Percentiles rank a stretch among this genome's conserved stretches.
Conservation (phyloP, 2,329 filamentous ascomycete genomes). For the Chrysosporium queenslandicum region DNA sequence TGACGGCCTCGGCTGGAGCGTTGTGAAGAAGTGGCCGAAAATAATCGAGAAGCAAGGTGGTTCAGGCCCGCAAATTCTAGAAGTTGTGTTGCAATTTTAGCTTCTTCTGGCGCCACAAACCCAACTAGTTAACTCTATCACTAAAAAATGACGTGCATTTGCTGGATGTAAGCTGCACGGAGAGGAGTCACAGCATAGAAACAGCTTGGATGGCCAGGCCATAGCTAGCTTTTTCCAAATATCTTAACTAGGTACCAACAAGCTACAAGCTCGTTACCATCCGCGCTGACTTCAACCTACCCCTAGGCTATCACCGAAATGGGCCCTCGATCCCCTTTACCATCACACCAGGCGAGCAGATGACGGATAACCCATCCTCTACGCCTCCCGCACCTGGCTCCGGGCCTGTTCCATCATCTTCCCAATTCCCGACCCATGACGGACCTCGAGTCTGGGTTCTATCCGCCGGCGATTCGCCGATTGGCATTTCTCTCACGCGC, state of each 20-base stretch:
- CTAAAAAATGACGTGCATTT: not conserved
- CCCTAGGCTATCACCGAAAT: constrained; percentile 6
- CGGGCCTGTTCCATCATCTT: constrained; percentile 20
- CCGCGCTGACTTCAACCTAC: not conserved
- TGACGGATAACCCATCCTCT: constrained; percentile 29
- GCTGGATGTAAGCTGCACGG: too few relatives aligned
- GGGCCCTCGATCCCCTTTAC: constrained; percentile 4
- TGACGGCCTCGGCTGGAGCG: constrained; percentile 13
- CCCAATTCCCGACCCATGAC: constrained; percentile 50
- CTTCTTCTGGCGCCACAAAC: not conserved
- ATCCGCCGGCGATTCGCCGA: constrained; percentile 73
- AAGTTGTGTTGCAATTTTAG: not conserved
- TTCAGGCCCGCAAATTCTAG: not conserved
- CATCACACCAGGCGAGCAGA: constrained; percentile 19
- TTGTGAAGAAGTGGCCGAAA: not conserved
- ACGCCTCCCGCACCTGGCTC: constrained; percentile 21
- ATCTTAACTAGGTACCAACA: too few relatives aligned
- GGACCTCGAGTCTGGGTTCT: constrained; percentile 84
- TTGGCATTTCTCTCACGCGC: constrained; percentile 71
- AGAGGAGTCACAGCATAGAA: too few relatives aligned
- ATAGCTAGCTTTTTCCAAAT: too few relatives aligned
- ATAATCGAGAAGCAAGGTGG: not conserved
- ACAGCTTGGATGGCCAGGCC: too few relatives aligned
- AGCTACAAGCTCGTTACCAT: not conserved
- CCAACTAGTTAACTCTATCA: too few relatives aligned